These are phyloP conservation scores for Apiospora sp. DNA, from an alignment of 2,329 filamentous ascomycete species.

Conservation along the genomic window DNA sequence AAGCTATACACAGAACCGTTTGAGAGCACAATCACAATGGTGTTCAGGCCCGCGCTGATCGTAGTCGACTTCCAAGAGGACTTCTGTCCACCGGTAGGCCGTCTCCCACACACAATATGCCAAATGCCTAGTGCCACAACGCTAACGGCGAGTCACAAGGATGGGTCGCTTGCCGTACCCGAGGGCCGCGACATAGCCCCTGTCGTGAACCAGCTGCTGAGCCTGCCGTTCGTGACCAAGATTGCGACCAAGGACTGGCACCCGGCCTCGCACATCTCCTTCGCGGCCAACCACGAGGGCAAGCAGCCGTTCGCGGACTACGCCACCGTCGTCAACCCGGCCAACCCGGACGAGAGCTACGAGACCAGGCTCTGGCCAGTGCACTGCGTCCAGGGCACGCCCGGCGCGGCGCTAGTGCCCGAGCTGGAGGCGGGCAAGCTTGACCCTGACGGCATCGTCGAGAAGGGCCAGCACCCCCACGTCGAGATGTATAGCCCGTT, in stretches of 20 bases:
- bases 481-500: conserved; percentile 98
- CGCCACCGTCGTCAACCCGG: conserved; percentile 71
- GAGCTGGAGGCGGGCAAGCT: conserved; percentile 70
- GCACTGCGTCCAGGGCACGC: conserved; percentile 82
- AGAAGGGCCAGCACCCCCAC: conserved; percentile 77
- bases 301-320: conserved; percentile 73
- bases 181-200: conserved; percentile 74
- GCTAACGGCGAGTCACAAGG: conserved; percentile 61
- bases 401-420: conserved; percentile 76
- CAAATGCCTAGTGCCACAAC: background rate
- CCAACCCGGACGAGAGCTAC: conserved; percentile 69
- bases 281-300: conserved; percentile 78
- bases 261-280: conserved; percentile 83
- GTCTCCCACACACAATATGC: background rate
- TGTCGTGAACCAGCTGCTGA: conserved; percentile 77
- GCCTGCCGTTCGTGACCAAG: conserved; percentile 73
- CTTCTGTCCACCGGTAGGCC: conserved; percentile 85
- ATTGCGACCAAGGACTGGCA: conserved; percentile 96
- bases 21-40: background rate
- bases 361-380: conserved; percentile 82
- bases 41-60: conserved; percentile 59
- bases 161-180: conserved; percentile 84
- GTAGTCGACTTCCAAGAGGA: conserved; percentile 94
- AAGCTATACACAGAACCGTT: too few relatives aligned
- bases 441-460: conserved; percentile 70